Base-by-base conservation (phyloP, 2,329 filamentous ascomycete genomes). In the Lecanicillium sp. region DNA sequence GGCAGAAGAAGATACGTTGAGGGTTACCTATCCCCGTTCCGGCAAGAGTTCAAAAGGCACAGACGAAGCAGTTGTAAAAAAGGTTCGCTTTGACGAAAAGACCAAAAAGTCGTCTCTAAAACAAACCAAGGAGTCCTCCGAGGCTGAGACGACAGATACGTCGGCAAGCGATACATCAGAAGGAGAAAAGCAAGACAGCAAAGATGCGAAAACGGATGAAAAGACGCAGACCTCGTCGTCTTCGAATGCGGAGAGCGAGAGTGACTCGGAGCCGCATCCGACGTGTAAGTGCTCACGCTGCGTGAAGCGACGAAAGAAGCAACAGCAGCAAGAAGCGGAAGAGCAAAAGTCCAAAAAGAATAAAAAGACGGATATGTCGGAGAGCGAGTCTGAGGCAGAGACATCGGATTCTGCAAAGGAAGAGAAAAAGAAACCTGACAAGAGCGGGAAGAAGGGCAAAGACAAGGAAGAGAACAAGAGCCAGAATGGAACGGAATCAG, bases 1-100 rank as follows among this genome's bases (percentile, higher is more conserved):
- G 40, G 63, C 60, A n/a, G 63, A 67, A 7, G 58, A 63, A 18
- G 71, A 76, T 37, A 65, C 60, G 3, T 51, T 75, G 38, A 61
- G 54, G 14, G 52, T 76, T 28, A 70, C 67, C 2, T 70, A 71
- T 37, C 70, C 71, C 2, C 65, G 69, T 37, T 53, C 57, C 4
- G 49, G 57, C 13, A 43, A 41, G 25, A 15, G 37, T 20, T 6
- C 27, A 32, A 29, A 35, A 27, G 17, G 32, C 22, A 16, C 16
- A 29, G 43, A 40, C 20, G 31, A 20, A n/a, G 28, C 44, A 12
- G 45, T 48, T 18, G 34, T 52, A 20, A 70, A 70, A 46, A 67
- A 63, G 39, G 68, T 71, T 22, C 64, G 63, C 13, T 71, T 71
- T 40, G 47, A 55, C 7, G 37, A 36, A 36, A 18, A 33, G 31